Evolutionary conservation across 768 basidiomycete species (phyloP).

Genomic region (Leccinum rimulosum): DNA sequence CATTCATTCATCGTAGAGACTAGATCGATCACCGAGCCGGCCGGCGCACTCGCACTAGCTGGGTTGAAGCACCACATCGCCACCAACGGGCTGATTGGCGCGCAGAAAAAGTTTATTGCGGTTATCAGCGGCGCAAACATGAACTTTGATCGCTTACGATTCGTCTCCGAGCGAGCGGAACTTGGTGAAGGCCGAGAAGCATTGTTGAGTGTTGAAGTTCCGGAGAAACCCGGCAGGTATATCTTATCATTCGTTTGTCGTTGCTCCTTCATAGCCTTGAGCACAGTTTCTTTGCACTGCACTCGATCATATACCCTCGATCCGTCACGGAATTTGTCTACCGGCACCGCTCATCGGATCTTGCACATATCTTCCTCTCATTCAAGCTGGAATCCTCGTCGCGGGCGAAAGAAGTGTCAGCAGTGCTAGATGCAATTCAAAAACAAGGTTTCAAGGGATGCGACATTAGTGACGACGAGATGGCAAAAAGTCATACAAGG

Average conservation of each 20-base stretch:
- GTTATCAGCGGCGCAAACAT: slow-evolving; percentile 97
- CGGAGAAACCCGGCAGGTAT: slow-evolving; percentile 88
- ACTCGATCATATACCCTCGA: slow-evolving; percentile 85
- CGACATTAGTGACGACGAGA: slow-evolving; percentile 93
- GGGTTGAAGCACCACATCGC: slow-evolving; percentile 87
- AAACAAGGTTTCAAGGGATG: slow-evolving; percentile 72
- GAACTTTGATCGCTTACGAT: slow-evolving; percentile 96
- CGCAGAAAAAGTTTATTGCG: slow-evolving; percentile 85
- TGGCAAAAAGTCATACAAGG: slow-evolving; percentile 91
- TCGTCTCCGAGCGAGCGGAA: slow-evolving; percentile 98
- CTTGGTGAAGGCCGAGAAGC: slow-evolving; percentile 95
- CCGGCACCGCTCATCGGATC: slow-evolving; percentile 70
- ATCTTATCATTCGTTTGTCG: slow-evolving; percentile 15
- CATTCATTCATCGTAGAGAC: slow-evolving; percentile 53
- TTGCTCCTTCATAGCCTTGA: slow-evolving; percentile 1
- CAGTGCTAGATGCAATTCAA: slow-evolving; percentile 62
- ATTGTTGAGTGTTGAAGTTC: slow-evolving; percentile 89
- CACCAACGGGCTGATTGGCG: slow-evolving; percentile 76
- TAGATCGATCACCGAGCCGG: slow-evolving; percentile 93
- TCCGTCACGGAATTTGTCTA: slow-evolving; percentile 96
- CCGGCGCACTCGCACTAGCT: slow-evolving; percentile 90
- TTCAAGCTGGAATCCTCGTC: slow-evolving; percentile 68
- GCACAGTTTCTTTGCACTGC: slow-evolving; percentile 79
- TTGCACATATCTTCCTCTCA: slow-evolving; percentile 87
- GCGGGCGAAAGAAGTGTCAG: slow-evolving; percentile 59